Conservation (phyloP, 1,139 yeast genomes). For the Candida sanyaensis region DNA sequence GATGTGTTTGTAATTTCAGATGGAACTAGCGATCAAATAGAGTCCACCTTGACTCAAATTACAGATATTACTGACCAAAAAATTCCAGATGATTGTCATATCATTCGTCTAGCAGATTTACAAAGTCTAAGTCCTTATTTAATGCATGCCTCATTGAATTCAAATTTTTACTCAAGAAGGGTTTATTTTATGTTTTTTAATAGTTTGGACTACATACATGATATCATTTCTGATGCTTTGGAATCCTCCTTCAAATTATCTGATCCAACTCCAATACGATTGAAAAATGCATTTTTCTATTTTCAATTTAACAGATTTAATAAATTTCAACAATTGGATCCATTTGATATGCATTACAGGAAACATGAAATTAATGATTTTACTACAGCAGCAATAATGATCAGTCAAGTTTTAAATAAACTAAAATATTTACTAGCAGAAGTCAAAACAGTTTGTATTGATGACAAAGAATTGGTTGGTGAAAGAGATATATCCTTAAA, state of each 20-base stretch:
- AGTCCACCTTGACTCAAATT: conserved; percentile 23
- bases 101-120: background rate
- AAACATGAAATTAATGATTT: conserved; percentile 15
- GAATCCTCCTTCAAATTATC: conserved; percentile 25
- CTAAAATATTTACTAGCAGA: conserved; percentile 34
- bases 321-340: background rate
- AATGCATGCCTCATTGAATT: background rate
- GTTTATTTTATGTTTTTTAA: conserved; percentile 43
- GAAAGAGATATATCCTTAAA: conserved; percentile 35
- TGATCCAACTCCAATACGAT: background rate
- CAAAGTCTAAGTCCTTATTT: background rate
- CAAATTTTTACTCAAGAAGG: conserved; percentile 21
- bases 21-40: conserved; percentile 35
- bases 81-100: background rate
- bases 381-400: conserved; percentile 32
- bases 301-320: conserved; percentile 9
- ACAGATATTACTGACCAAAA: conserved; percentile 9
- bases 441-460: conserved; percentile 34
- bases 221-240: conserved; percentile 30
- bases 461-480: conserved; percentile 33
- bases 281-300: conserved; percentile 35
- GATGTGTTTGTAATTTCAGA: conserved; percentile 38
- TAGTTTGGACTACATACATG: conserved; percentile 36
- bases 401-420: conserved; percentile 38
- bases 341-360: conserved; percentile 15